Evolutionary conservation across 1,284 basidiomycete species (phyloP).

Genomic region (Papiliotrema nemorosa): DNA sequence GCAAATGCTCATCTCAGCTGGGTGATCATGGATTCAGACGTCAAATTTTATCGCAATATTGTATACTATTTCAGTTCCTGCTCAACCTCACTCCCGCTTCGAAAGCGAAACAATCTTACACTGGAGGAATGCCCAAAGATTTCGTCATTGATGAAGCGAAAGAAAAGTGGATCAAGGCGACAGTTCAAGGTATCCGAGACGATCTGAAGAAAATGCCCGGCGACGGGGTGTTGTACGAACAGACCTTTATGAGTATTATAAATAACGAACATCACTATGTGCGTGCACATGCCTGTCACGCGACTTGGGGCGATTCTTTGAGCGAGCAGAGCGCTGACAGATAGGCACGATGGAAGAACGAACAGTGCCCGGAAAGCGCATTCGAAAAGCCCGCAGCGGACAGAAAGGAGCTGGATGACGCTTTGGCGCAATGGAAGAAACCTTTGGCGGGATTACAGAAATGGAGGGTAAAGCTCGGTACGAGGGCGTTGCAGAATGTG

Average conservation of each 20-base stretch:
- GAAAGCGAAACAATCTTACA: slow-evolving; percentile 39
- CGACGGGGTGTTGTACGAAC: slow-evolving; percentile 35
- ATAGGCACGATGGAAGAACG: slow-evolving; percentile 48
- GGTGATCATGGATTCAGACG: slow-evolving; percentile 46
- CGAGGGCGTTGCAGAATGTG: slow-evolving; percentile 29
- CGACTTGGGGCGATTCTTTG: too few relatives aligned
- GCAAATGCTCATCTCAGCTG: slow-evolving; percentile 15
- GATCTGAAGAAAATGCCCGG: slow-evolving; percentile 35
- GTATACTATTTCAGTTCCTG: slow-evolving; percentile 48
- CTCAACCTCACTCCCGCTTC: slow-evolving; percentile 38
- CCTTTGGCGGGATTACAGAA: slow-evolving; percentile 20
- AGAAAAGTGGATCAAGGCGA: slow-evolving; percentile 32
- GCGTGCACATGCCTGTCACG: slow-evolving; percentile 9
- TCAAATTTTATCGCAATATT: slow-evolving; percentile 47
- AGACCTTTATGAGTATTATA: slow-evolving; percentile 37
- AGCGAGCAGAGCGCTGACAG: too few relatives aligned
- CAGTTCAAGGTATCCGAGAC: slow-evolving; percentile 26
- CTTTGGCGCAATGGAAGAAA: slow-evolving; percentile 23
- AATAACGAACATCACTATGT: slow-evolving; percentile 39
- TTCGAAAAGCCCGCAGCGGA: slow-evolving; percentile 36
- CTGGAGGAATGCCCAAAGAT: slow-evolving; percentile 43
- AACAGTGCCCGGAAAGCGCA: slow-evolving; percentile 36
- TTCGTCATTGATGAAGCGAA: slow-evolving; percentile 37
- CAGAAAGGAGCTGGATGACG: slow-evolving; percentile 13
- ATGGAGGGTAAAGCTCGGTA: slow-evolving; percentile 37